phyloP scores from a whole-genome alignment of 148 eudicot genomes.

The Euryodendron excelsum region DNA sequence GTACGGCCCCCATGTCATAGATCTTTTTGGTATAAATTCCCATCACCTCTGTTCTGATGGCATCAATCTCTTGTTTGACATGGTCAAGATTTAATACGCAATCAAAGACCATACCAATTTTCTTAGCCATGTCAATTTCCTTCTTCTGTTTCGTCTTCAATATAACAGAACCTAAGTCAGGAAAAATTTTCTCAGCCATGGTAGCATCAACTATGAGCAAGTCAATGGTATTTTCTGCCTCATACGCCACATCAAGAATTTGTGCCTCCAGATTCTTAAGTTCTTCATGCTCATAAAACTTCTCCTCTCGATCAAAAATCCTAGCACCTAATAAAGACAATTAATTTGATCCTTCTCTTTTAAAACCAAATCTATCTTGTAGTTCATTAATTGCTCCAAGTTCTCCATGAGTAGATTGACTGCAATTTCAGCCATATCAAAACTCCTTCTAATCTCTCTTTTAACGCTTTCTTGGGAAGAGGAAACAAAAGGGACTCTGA shows the following conservation, averaged over 20 bases:
- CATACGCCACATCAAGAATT: constrained; percentile 24
- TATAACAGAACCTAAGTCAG: no score
- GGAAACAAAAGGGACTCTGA: no score
- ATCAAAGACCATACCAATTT: no score
- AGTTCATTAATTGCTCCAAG: not conserved
- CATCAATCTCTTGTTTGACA: constrained; percentile 16
- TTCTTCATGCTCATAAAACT: constrained; percentile 14
- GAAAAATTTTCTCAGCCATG: no score
- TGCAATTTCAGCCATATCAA: constrained; percentile 6
- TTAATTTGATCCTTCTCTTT: constrained; percentile 10
- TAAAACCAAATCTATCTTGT: not conserved
- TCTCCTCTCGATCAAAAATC: constrained; percentile 18
- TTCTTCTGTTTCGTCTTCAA: no score
- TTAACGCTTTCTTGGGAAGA: no score
- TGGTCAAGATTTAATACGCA: not conserved
- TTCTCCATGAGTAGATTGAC: not conserved
- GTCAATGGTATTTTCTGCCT: constrained; percentile 29
- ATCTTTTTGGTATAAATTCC: constrained; percentile 14
- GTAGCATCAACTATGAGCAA: no score
- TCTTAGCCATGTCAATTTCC: not conserved
- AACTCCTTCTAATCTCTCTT: no score
- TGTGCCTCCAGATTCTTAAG: constrained; percentile 21
- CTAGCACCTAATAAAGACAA: constrained; percentile 4
- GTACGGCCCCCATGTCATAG: constrained; percentile 12
- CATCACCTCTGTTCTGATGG: constrained; percentile 18